phyloP scores from a whole-genome alignment of 163 green algal genomes.

The Scenedesmus sp. region DNA sequence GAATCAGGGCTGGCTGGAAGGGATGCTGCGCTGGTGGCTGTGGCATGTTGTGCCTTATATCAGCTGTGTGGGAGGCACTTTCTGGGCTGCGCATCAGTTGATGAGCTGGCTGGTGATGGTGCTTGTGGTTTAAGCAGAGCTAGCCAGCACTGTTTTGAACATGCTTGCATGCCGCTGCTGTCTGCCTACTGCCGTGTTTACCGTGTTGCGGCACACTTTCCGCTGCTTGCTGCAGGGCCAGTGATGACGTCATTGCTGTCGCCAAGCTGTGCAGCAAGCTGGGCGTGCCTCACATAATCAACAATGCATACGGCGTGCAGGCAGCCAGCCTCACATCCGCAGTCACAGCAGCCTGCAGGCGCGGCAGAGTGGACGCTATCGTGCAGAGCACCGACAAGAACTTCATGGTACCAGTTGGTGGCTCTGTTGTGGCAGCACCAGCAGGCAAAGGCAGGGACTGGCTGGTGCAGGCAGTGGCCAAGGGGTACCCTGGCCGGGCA shows the following conservation, averaged over 20 bases:
- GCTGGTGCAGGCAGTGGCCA: conserved; percentile 41
- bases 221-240: conserved; percentile 55
- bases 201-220: neutral
- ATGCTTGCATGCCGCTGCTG: neutral
- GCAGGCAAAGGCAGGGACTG: conserved; percentile 16
- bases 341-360: conserved; percentile 59
- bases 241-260: conserved; percentile 85
- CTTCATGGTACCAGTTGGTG: conserved; percentile 97
- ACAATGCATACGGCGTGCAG: conserved; percentile 99
- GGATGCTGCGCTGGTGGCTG: no score
- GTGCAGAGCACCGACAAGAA: conserved; percentile 99
- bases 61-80: neutral
- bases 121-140: no score
- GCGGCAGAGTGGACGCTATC: conserved; percentile 92
- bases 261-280: conserved; percentile 83
- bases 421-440: conserved; percentile 82
- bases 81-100: neutral
- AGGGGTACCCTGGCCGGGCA: conserved; percentile 90
- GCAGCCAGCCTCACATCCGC: conserved; percentile 31
- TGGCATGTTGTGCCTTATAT: neutral
- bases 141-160: no score
- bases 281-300: conserved; percentile 93
- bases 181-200: neutral
- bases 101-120: no score
- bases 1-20: neutral